Percentiles rank a stretch among this genome's conserved stretches.
Conservation (phyloP, 2,329 filamentous ascomycete genomes). For the Acephala macrosclerotiorum region DNA sequence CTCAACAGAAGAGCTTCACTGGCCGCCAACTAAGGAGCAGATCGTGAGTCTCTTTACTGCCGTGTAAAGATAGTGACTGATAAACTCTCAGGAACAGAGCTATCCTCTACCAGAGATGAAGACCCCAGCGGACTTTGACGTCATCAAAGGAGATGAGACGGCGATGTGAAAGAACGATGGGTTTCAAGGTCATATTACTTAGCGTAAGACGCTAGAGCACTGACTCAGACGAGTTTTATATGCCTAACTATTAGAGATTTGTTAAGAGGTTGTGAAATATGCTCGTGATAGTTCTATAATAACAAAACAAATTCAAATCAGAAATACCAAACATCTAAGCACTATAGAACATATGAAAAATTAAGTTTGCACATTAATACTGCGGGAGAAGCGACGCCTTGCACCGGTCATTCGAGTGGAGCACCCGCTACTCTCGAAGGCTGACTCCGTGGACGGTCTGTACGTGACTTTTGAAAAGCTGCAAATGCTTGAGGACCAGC, state of each 20-base stretch:
- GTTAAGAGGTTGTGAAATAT: slow-evolving; percentile 6
- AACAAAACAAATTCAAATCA: too few relatives aligned
- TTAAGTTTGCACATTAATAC: slow-evolving; percentile 5
- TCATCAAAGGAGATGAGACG: slow-evolving; percentile 13
- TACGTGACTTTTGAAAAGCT: too few relatives aligned
- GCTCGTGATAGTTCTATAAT: not conserved
- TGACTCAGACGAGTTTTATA: not conserved
- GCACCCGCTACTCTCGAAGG: too few relatives aligned
- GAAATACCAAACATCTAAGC: too few relatives aligned
- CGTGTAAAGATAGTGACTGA: slow-evolving; percentile 10
- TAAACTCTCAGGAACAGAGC: slow-evolving; percentile 13
- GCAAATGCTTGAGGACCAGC: too few relatives aligned
- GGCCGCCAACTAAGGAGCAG: slow-evolving; percentile 14
- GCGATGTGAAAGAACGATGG: slow-evolving; percentile 2
- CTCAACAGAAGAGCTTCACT: slow-evolving; percentile 13
- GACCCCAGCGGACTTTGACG: not conserved
- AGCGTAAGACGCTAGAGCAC: slow-evolving; percentile 7
- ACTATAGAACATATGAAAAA: too few relatives aligned
- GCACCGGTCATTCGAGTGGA: too few relatives aligned
- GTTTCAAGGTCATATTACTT: slow-evolving; percentile 10
- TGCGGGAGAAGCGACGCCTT: not conserved
- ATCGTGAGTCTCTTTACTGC: slow-evolving; percentile 13
- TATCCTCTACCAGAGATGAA: too few relatives aligned
- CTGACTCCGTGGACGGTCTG: too few relatives aligned
- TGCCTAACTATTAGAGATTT: slow-evolving; percentile 10